Evolutionary conservation across 73 alveolate genomes (phyloP).

Genomic region (Tetrahymena malaccensis): DNA sequence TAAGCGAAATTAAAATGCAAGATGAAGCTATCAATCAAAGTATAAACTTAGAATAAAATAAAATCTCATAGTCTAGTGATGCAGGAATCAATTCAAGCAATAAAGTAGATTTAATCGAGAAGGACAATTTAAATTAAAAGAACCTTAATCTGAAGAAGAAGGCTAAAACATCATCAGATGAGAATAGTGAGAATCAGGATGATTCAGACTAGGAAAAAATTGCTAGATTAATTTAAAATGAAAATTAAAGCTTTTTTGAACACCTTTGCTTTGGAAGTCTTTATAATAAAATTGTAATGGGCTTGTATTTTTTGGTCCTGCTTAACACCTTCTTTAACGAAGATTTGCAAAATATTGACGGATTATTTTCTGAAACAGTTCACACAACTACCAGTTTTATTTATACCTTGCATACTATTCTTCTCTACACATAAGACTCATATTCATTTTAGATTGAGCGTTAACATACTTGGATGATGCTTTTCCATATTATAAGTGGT

Average conservation of each 20-base stretch:
- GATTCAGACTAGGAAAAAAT: background rate
- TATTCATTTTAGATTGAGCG: background rate
- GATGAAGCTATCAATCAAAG: background rate
- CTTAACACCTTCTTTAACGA: background rate
- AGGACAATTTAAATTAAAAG: background rate
- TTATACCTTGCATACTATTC: background rate
- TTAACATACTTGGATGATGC: background rate
- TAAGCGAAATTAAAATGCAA: background rate
- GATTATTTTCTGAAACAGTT: background rate
- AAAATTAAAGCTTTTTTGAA: background rate
- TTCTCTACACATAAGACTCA: background rate
- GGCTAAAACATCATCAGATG: background rate
- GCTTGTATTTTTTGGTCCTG: background rate
- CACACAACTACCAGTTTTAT: background rate
- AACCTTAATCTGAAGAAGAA: background rate
- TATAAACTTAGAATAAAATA: no score
- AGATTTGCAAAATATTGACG: background rate
- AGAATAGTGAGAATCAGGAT: background rate
- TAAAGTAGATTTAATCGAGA: background rate
- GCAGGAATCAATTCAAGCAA: background rate
- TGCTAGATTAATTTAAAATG: background rate
- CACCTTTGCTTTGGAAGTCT: background rate
- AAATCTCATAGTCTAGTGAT: background rate
- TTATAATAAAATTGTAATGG: background rate
- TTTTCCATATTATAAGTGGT: background rate